Conservation (phyloP, 306 rosid genomes). For the Medicago ruthenica region DNA sequence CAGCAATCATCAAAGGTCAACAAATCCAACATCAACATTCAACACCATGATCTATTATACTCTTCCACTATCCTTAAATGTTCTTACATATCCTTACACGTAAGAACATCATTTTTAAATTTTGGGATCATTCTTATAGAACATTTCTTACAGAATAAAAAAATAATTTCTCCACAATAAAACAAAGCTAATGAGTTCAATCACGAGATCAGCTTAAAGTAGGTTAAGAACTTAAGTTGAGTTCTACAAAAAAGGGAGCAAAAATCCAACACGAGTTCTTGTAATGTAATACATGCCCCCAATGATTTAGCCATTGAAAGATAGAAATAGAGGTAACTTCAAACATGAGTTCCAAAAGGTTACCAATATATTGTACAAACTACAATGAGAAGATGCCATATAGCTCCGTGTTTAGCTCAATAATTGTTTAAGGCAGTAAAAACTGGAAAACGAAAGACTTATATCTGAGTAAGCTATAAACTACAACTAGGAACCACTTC, state of each 20-base stretch:
- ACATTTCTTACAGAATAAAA: neutral
- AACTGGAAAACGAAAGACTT: conserved; percentile 39
- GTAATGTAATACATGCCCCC: neutral
- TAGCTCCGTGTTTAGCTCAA: conserved; percentile 71
- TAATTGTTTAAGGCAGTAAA: conserved; percentile 48
- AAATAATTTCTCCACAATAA: neutral
- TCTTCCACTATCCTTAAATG: neutral
- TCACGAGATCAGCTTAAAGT: neutral
- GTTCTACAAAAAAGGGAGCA: conserved; percentile 33
- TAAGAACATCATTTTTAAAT: neutral
- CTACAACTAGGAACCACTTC: conserved; percentile 53
- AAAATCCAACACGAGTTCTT: neutral
- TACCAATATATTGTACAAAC: conserved; percentile 49
- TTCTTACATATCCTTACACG: neutral
- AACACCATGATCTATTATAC: neutral
- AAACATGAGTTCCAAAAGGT: neutral
- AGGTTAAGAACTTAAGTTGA: conserved; percentile 20
- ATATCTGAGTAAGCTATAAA: conserved; percentile 48
- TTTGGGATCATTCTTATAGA: neutral
- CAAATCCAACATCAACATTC: neutral
- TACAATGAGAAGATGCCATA: conserved; percentile 44
- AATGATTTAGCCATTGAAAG: neutral
- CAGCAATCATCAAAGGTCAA: neutral
- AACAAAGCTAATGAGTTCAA: neutral
- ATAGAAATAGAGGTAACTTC: neutral